Evolutionary conservation across 805 yeast species (phyloP).

Genomic region (Sugiyamaella chiloensis): DNA sequence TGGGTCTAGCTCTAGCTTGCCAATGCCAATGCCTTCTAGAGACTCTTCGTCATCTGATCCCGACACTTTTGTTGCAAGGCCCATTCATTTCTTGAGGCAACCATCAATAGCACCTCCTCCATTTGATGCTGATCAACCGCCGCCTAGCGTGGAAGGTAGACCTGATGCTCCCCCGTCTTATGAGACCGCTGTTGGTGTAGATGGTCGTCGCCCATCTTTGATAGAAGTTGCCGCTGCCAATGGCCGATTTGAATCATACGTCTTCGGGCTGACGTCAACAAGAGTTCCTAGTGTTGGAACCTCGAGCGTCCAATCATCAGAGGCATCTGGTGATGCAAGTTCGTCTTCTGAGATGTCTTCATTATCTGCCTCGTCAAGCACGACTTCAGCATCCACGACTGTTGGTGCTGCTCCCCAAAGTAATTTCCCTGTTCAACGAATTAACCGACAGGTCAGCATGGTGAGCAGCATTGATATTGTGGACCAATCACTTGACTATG

Average conservation of each 20-base stretch:
- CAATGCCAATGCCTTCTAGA: slow-evolving; percentile 7
- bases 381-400: slow-evolving; percentile 1
- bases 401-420: background rate
- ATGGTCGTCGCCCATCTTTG: background rate
- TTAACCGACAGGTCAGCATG: slow-evolving; percentile 10
- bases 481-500: slow-evolving; percentile 13
- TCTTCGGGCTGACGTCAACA: background rate
- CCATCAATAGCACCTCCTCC: slow-evolving; percentile 66
- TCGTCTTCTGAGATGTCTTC: background rate
- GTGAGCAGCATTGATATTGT: slow-evolving; percentile 22
- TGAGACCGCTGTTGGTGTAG: slow-evolving; percentile 14
- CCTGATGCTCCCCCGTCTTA: slow-evolving; percentile 19
- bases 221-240: background rate
- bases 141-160: slow-evolving; percentile 14
- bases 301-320: background rate
- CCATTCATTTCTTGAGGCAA: slow-evolving; percentile 51
- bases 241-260: slow-evolving; percentile 1
- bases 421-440: background rate
- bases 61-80: slow-evolving; percentile 33
- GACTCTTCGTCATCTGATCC: slow-evolving; percentile 4
- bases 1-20: slow-evolving; percentile 15
- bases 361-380: background rate
- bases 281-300: slow-evolving; percentile 2
- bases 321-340: background rate
- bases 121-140: slow-evolving; percentile 35